Percentiles rank a stretch among this genome's conserved stretches.
Evolutionary conservation across 768 basidiomycete genomes (phyloP).

Genomic region (Ephemerocybe angulata): DNA sequence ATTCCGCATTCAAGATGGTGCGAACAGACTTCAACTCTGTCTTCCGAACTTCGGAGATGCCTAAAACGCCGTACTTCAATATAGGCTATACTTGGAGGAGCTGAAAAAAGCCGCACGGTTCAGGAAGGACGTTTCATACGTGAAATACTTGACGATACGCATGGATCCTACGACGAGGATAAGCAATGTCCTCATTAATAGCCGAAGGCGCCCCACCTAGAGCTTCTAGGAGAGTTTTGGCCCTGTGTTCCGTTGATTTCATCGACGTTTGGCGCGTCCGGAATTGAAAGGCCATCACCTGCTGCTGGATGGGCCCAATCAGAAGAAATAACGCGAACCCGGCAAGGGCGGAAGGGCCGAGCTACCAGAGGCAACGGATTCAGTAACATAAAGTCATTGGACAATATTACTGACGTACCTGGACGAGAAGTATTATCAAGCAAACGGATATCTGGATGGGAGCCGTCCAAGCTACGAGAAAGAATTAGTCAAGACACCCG

Average conservation of each 20-base stretch:
- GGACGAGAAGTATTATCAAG: constrained; percentile 53
- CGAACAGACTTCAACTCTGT: constrained; percentile 55
- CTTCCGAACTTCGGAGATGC: constrained; percentile 49
- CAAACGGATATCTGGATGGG: constrained; percentile 63
- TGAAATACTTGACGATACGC: constrained; percentile 76
- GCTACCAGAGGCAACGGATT: too few relatives aligned
- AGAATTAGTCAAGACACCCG: too few relatives aligned
- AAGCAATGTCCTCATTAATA: not conserved
- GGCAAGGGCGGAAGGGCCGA: constrained; percentile 67
- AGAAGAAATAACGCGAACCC: constrained; percentile 66
- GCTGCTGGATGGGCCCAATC: constrained; percentile 60
- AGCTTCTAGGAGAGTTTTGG: constrained; percentile 63
- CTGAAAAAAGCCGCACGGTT: constrained; percentile 39
- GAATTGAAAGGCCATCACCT: constrained; percentile 58
- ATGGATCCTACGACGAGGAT: constrained; percentile 42
- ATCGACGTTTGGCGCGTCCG: constrained; percentile 50
- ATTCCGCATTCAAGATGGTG: constrained; percentile 56
- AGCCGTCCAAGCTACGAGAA: constrained; percentile 62
- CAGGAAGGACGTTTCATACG: constrained; percentile 66
- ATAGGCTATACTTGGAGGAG: not conserved
- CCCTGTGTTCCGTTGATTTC: constrained; percentile 60
- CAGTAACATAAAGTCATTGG: too few relatives aligned
- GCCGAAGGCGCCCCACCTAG: constrained; percentile 35
- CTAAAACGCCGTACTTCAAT: constrained; percentile 26
- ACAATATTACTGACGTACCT: constrained; percentile 30